A percentile compares a stretch with the other conserved stretches of the same genome.
These are phyloP conservation scores for Lagenidium giganteum DNA, from an alignment of 352 stramenopile genomes.

Conservation along the genomic window DNA sequence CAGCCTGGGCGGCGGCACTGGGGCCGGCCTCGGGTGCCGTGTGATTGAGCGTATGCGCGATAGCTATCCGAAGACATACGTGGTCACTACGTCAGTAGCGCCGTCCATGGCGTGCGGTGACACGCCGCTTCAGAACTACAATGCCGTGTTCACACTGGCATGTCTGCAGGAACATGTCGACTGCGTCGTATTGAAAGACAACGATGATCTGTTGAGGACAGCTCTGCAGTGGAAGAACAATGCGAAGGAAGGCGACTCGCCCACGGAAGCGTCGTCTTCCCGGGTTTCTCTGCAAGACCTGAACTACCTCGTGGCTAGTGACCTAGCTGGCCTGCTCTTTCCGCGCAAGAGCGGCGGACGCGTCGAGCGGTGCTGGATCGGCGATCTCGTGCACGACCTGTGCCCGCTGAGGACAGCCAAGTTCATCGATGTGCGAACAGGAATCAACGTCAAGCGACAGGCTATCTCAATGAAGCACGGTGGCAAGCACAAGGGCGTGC, in stretches of 20 bases:
- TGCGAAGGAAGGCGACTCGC: too few relatives aligned
- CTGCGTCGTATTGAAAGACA: constrained; percentile 81
- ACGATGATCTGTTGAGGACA: constrained; percentile 70
- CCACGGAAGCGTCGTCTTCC: too few relatives aligned
- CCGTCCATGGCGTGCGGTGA: constrained; percentile 58
- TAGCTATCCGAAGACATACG: constrained; percentile 62
- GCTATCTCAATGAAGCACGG: neutral
- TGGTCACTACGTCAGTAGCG: constrained; percentile 63
- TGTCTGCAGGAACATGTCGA: constrained; percentile 71
- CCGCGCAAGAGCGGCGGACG: constrained; percentile 11
- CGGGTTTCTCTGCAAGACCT: constrained; percentile 51
- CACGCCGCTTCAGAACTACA: constrained; percentile 86
- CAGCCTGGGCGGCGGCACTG: constrained; percentile 78
- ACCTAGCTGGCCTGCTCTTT: constrained; percentile 62
- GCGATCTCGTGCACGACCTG: constrained; percentile 48
- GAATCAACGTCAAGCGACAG: constrained; percentile 20
- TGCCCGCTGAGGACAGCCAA: constrained; percentile 53
- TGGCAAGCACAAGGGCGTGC: neutral
- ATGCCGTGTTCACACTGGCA: constrained; percentile 63
- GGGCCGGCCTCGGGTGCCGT: constrained; percentile 72
- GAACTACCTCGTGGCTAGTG: constrained; percentile 45
- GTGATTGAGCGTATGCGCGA: constrained; percentile 81
- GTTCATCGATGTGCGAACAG: constrained; percentile 64
- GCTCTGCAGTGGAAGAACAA: constrained; percentile 48
- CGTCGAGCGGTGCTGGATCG: constrained; percentile 32